phyloP scores from a whole-genome alignment of 2,329 filamentous ascomycete genomes.

The Claviceps cyperi region DNA sequence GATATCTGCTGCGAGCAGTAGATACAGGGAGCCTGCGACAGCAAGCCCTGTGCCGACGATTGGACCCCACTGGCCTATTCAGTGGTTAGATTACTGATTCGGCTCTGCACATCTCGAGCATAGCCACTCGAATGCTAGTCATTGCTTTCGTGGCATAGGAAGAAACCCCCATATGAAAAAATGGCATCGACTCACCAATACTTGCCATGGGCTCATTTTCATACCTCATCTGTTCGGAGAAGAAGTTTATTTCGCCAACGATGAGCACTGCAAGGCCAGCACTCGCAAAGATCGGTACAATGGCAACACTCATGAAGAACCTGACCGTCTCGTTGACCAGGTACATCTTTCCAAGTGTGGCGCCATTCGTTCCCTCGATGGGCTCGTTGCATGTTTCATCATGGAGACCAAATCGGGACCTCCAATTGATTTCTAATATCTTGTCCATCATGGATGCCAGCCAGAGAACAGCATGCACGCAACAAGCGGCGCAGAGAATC shows the following conservation, averaged over 20 bases:
- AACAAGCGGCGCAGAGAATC: slow-evolving; percentile 48
- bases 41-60: slow-evolving; percentile 45
- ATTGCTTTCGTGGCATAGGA: background rate
- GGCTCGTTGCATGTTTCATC: slow-evolving; percentile 20
- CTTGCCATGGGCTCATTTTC: slow-evolving; percentile 48
- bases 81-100: background rate
- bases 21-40: slow-evolving; percentile 41
- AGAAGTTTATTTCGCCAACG: slow-evolving; percentile 51
- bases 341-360: slow-evolving; percentile 36
- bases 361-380: slow-evolving; percentile 40
- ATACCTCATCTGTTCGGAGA: slow-evolving; percentile 37
- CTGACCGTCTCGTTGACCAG: slow-evolving; percentile 40
- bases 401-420: slow-evolving; percentile 19
- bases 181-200: slow-evolving; percentile 31
- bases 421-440: slow-evolving; percentile 49
- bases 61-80: slow-evolving; percentile 42
- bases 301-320: slow-evolving; percentile 38
- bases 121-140: background rate
- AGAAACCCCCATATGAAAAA: too few species aligned
- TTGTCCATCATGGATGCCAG: slow-evolving; percentile 49
- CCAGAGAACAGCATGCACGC: slow-evolving; percentile 48
- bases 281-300: slow-evolving; percentile 43
- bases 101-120: too few species aligned
- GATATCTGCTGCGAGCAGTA: slow-evolving; percentile 28
- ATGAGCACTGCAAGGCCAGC: slow-evolving; percentile 45